These are phyloP conservation scores for Basipetospora sp. DNA, from an alignment of 2,329 filamentous ascomycete species.

Conservation along the genomic window DNA sequence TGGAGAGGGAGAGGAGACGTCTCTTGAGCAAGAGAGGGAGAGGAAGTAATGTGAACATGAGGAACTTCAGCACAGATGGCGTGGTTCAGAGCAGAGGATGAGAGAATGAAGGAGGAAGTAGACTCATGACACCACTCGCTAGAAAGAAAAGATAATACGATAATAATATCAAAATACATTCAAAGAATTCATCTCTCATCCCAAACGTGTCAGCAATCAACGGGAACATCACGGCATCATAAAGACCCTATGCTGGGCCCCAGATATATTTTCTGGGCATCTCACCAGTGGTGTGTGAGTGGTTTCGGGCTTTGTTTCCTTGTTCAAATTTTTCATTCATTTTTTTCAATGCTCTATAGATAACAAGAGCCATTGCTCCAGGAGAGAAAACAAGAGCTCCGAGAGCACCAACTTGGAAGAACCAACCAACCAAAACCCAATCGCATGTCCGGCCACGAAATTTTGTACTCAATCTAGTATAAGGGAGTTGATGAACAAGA, in stretches of 20 bases:
- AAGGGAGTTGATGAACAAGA: not conserved
- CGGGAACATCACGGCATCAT: not conserved
- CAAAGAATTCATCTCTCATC: not conserved
- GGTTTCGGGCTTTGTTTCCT: too few relatives aligned
- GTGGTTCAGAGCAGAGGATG: not conserved
- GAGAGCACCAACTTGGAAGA: too few relatives aligned
- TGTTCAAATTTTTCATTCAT: too few relatives aligned
- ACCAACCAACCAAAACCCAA: too few relatives aligned
- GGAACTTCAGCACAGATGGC: not conserved
- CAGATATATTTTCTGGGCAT: too few relatives aligned
- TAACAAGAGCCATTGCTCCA: too few relatives aligned
- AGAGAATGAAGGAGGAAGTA: not conserved
- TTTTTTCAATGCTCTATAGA: too few relatives aligned
- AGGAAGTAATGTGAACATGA: not conserved
- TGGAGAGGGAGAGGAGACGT: not conserved
- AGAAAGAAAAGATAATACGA: slow-evolving; percentile 2
- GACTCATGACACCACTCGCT: not conserved
- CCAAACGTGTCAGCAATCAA: not conserved
- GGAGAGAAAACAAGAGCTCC: too few relatives aligned
- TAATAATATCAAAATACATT: not conserved
- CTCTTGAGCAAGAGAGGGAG: not conserved
- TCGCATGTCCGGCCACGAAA: too few relatives aligned
- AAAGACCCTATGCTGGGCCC: too few relatives aligned
- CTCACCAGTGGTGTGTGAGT: not conserved
- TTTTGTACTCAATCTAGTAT: too few relatives aligned